Conservation (phyloP, 2,329 filamentous ascomycete species). For the Cadophora sp. region DNA sequence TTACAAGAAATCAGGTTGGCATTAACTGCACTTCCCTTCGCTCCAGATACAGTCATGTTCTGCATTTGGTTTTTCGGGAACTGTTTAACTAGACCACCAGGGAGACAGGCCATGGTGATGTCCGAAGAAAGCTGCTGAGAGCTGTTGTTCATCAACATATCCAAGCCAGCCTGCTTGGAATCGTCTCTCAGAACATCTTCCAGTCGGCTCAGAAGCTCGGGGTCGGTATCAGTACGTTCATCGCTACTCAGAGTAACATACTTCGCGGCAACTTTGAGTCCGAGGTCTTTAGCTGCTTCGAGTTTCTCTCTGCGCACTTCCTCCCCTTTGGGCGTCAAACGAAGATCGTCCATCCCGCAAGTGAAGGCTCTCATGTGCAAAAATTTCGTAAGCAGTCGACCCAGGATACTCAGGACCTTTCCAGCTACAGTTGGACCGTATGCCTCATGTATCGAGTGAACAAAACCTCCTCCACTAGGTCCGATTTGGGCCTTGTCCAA, state of each 20-base stretch:
- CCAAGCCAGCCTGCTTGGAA: conserved; percentile 87
- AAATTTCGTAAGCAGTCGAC: conserved; percentile 86
- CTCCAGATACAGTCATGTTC: conserved; percentile 95
- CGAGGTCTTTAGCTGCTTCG: conserved; percentile 69
- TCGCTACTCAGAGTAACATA: conserved; percentile 84
- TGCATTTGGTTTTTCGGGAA: conserved; percentile 99
- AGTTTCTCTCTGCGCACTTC: conserved; percentile 72
- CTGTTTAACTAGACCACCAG: conserved; percentile 81
- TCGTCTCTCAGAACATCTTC: conserved; percentile 93
- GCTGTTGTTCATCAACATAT: conserved; percentile 80
- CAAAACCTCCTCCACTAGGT: conserved; percentile 82
- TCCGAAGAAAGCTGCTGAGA: conserved; percentile 75
- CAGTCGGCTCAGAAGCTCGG: conserved; percentile 76
- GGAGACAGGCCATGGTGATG: conserved; percentile 82
- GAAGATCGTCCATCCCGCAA: conserved; percentile 95
- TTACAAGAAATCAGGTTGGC: conserved; percentile 98
- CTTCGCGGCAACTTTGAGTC: conserved; percentile 80
- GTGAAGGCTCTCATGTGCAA: conserved; percentile 95
- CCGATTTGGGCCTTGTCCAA: conserved; percentile 96
- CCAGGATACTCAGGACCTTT: conserved; percentile 86
- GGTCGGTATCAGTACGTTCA: conserved; percentile 66
- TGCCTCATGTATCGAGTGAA: conserved; percentile 92
- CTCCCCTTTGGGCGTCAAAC: conserved; percentile 83
- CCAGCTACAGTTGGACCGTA: conserved; percentile 90
- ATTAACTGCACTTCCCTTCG: conserved; percentile 92